phyloP scores from a whole-genome alignment of 441 rosid genomes.

The Metrosideros polymorpha region DNA sequence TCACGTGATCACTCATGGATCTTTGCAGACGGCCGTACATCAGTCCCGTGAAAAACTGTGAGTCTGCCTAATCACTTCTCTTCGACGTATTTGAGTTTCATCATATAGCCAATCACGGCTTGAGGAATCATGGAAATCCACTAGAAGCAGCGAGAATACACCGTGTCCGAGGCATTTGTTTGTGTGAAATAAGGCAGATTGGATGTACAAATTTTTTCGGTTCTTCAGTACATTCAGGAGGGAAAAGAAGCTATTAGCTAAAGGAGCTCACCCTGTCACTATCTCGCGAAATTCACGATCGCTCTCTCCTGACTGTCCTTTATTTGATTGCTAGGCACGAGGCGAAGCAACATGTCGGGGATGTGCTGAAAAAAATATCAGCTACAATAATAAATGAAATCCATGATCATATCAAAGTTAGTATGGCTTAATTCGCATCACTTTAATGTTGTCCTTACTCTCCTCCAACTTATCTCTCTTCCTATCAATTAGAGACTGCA shows the following conservation, averaged over 20 bases:
- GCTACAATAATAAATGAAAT: slow-evolving; percentile 81
- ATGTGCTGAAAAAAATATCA: slow-evolving; percentile 79
- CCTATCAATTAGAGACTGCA: not conserved
- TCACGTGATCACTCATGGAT: not conserved
- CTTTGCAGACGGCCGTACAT: not conserved
- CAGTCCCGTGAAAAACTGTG: slow-evolving; percentile 67
- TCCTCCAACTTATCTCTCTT: not conserved
- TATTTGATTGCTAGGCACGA: slow-evolving; percentile 37
- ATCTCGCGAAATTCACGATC: not conserved
- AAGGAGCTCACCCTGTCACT: not conserved
- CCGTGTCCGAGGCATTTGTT: not conserved
- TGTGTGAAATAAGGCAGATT: not conserved
- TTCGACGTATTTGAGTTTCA: not conserved
- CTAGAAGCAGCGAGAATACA: not conserved
- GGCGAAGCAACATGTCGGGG: slow-evolving; percentile 62
- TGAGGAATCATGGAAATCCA: not conserved
- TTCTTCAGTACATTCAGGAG: not conserved
- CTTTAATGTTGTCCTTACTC: not conserved
- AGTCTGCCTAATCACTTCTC: slow-evolving; percentile 15
- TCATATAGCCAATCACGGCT: not conserved
- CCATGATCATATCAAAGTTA: slow-evolving; percentile 60
- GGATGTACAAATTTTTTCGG: not conserved
- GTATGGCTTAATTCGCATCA: slow-evolving; percentile 26
- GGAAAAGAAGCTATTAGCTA: not conserved
- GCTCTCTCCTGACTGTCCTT: not conserved